A percentile compares a stretch with the other conserved stretches of the same genome.
Conservation (phyloP, 768 basidiomycete species). For the Boletus edulis region DNA sequence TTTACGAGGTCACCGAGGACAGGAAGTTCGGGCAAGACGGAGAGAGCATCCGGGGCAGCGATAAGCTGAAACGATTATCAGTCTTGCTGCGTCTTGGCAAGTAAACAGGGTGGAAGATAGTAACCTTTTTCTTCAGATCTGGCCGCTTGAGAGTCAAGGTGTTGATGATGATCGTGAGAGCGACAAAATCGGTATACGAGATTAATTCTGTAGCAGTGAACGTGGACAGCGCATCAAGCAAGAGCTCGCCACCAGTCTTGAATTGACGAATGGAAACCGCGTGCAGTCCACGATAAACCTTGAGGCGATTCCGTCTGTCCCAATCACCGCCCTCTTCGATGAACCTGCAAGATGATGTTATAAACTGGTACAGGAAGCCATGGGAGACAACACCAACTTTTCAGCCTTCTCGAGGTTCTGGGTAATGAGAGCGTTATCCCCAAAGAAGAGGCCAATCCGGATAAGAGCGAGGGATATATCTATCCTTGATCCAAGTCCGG, state of each 20-base stretch:
- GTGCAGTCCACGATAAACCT: constrained; percentile 91
- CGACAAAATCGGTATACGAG: constrained; percentile 87
- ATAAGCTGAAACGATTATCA: constrained; percentile 57
- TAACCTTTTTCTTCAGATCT: constrained; percentile 89
- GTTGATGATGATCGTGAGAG: constrained; percentile 77
- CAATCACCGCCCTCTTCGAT: constrained; percentile 97
- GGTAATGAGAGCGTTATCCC: constrained; percentile 69
- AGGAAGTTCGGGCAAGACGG: constrained; percentile 80
- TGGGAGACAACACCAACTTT: constrained; percentile 49
- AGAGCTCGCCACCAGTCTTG: constrained; percentile 75
- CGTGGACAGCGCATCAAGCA: constrained; percentile 89
- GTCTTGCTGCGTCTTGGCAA: not conserved
- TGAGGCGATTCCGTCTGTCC: constrained; percentile 95
- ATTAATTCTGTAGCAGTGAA: constrained; percentile 93
- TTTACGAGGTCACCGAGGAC: constrained; percentile 79
- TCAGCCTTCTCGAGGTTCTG: constrained; percentile 76
- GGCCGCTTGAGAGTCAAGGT: constrained; percentile 74
- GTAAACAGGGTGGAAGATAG: not conserved
- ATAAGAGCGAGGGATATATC: constrained; percentile 89
- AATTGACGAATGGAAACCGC: constrained; percentile 89
- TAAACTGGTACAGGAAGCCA: not conserved
- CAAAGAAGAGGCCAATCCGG: constrained; percentile 88
- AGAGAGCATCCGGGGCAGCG: constrained; percentile 81
- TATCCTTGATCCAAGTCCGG: constrained; percentile 89
- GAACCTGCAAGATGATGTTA: constrained; percentile 44